Conservation (phyloP, 306 rosid species). For the Arachis stenosperma region DNA sequence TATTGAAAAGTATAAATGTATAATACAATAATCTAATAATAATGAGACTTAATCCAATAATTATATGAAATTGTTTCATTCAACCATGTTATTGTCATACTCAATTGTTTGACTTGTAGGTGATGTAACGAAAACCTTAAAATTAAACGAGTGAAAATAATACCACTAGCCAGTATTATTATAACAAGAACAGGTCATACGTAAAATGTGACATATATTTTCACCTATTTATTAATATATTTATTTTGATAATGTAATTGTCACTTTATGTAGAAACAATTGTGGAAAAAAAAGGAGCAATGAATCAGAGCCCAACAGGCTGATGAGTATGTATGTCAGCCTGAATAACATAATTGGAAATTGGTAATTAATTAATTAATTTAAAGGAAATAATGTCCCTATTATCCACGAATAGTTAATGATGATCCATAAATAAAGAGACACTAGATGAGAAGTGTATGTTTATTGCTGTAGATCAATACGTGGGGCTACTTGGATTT, state of each 20-base stretch:
- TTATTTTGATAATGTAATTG: neutral
- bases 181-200: neutral
- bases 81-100: neutral
- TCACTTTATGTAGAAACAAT: constrained; percentile 6
- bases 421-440: neutral
- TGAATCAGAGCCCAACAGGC: neutral
- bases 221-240: neutral
- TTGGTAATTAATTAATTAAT: neutral
- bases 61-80: neutral
- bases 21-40: neutral
- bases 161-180: no score
- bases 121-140: neutral
- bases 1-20: neutral
- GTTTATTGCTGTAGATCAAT: neutral
- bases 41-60: constrained; percentile 19
- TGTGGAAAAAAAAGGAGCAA: neutral
- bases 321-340: neutral
- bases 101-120: neutral
- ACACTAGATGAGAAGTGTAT: neutral
- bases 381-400: neutral
- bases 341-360: neutral
- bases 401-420: constrained; percentile 24
- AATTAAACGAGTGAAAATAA: neutral
- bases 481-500: constrained; percentile 26
- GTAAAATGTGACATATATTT: neutral